Evolutionary conservation across 208 protist species (phyloP).

Genomic region (Trichomonas vaginalis): DNA sequence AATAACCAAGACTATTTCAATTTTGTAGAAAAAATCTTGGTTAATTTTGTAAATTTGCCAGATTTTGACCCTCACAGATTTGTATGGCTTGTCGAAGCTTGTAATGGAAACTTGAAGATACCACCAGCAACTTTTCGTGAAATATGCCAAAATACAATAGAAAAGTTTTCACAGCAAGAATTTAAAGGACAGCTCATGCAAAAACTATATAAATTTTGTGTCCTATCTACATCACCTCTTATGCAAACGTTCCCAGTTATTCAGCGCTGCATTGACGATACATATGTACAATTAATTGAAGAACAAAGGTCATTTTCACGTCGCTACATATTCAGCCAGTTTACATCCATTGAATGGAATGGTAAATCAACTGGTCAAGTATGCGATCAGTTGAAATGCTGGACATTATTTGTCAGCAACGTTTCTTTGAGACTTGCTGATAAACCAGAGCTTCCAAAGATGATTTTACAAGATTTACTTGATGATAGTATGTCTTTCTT

Average conservation of each 20-base stretch:
- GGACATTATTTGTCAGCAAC: neutral
- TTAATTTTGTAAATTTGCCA: neutral
- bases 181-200: neutral
- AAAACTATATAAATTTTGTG: neutral
- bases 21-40: neutral
- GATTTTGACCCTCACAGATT: slow-evolving; percentile 5
- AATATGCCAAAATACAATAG: neutral
- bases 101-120: neutral
- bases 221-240: neutral
- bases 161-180: neutral
- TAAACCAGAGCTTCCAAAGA: neutral
- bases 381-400: neutral
- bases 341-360: neutral
- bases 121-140: neutral
- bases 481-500: neutral
- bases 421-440: neutral
- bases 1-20: neutral
- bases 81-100: slow-evolving; percentile 4
- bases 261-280: neutral
- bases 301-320: neutral
- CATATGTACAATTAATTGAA: neutral
- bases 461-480: neutral
- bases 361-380: neutral
- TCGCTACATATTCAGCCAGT: neutral
- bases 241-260: neutral